Evolutionary conservation across 73 alveolate genomes (phyloP), one percentile per base, ranked within the genome.

Genomic region (Tetrahymena malaccensis): DNA sequence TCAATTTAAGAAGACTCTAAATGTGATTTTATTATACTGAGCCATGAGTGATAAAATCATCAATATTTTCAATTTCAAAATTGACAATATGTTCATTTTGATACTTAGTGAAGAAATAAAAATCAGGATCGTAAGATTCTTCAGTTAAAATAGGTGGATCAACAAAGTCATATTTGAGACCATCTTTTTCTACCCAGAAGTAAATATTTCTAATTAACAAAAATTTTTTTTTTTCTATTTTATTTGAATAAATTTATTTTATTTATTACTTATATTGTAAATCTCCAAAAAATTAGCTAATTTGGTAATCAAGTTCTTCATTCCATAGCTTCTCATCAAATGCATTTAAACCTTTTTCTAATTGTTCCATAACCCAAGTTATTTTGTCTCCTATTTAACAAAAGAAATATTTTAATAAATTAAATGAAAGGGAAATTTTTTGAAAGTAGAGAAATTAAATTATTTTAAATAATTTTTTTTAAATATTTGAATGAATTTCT

Each of bases 1-100:
- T 99, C 94, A 96, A 96, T 94, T 99, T 99, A 55, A 99, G 97
- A 21, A 99, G 97, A 94, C 98, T 98, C 85, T 98, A 98, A 43
- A 98, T 98, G 84, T 98, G 99, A 94, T 98, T 98, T 85, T 99
- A 98, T 43, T 98, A 99, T 0, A 99, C 99, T 84, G 96, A 93
- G 84, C 99, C 99, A 96, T 96, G 97, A 93, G 97, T 96, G 6
- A 99, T 96, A 94, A 96, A 96, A 38, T 98, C 98, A 17, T 97
- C 98, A 96, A 98, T 97, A 97, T 97, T 98, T 21, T 44, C 95
- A 34, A 94, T 95, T 38, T 95, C 94, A 8, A 99, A 98, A 89
- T 98, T 98, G 35, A 98, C 97, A 35, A 97, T 97, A 31, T 96
- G 96, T 17, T 97, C 98, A 43, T 98, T 97, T 96, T 96, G 97